Base-by-base conservation (phyloP, 176 grass and related monocot genomes). In the Aegilops tauschii region DNA sequence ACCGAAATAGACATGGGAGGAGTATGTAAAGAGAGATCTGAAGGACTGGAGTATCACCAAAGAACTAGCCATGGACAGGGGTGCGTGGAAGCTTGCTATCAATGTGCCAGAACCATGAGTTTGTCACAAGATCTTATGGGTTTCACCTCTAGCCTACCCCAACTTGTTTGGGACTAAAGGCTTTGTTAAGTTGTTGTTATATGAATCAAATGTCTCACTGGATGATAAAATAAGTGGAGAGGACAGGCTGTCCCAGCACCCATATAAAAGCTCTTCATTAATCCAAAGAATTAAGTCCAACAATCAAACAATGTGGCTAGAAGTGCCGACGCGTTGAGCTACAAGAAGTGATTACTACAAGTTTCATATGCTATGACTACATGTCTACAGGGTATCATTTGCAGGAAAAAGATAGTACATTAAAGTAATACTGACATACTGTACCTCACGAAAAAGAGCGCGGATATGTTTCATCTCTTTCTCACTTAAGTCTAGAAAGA, bases 401-500 rank as follows among this genome's bases (percentile, higher is more conserved):
- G 78, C 71, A 70, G 28, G 23, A 50, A 12, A 74, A 77, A 40
- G 37, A 83, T 5, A 76, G 29, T 73, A 31, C 3, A 64, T 39
- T 32, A 76, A 5, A 78, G 65, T 49, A 75, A 49, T 66, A 56
- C 52, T 56, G 17, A 56, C 6, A 85, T 52, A 76, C 21, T 69
- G 44, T 92, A 98, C 96, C 96, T 98, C 93, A 61, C 27, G 87
- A 85, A 94, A 91, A 28, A 98, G 79, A 87, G 87, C 87, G 12
- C 92, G 89, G 35, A 95, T 89, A 76, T 92, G 87, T 86, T 82
- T 95, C 76, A 94, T 65, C 35, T 98, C 96, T 80, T 92, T 98
- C 63, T 98, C 96, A 73, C 88, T 91, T 86, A 95, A 90, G 86
- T 95, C 92, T 50, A 98, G 73, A 83, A 95, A 98, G n/a, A 92